Evolutionary conservation across 345 rosid species (phyloP).

Genomic region (Eucalyptus curtisii): DNA sequence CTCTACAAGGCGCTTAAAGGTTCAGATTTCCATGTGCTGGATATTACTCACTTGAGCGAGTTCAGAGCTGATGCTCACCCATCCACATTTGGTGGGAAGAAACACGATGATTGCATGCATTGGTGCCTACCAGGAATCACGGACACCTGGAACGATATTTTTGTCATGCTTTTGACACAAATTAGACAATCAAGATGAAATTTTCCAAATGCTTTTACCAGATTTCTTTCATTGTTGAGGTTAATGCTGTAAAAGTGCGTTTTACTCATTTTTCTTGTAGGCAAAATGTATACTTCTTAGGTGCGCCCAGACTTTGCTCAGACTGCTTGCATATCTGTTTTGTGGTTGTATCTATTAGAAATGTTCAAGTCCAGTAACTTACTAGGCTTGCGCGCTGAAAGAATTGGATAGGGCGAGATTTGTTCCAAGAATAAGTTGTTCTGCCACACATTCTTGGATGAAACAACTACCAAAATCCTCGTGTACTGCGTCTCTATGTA

Average conservation of each 20-base stretch:
- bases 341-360: not conserved
- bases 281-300: not conserved
- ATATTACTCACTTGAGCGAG: constrained; percentile 76
- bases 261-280: not conserved
- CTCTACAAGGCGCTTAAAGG: constrained; percentile 33
- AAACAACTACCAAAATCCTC: not conserved
- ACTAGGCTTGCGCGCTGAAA: not conserved
- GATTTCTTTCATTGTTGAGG: not conserved
- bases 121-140: constrained; percentile 96
- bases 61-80: constrained; percentile 96
- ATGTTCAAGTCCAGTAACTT: not conserved
- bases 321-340: not conserved
- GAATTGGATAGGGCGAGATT: not conserved
- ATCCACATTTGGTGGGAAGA: constrained; percentile 71
- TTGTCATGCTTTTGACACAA: constrained; percentile 17
- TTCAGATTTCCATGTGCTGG: constrained; percentile 53
- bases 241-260: not conserved
- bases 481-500: not conserved
- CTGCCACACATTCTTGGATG: not conserved
- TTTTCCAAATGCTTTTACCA: not conserved
- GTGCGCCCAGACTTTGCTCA: not conserved
- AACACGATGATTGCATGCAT: constrained; percentile 89
- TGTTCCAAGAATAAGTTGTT: not conserved
- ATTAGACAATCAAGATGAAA: constrained; percentile 6
- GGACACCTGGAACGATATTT: constrained; percentile 79